A percentile compares a stretch with the other conserved stretches of the same genome.
These are phyloP conservation scores for Saccharomycopsis oosterbeekiorum DNA, from an alignment of 805 yeast genomes.

Conservation along the genomic window DNA sequence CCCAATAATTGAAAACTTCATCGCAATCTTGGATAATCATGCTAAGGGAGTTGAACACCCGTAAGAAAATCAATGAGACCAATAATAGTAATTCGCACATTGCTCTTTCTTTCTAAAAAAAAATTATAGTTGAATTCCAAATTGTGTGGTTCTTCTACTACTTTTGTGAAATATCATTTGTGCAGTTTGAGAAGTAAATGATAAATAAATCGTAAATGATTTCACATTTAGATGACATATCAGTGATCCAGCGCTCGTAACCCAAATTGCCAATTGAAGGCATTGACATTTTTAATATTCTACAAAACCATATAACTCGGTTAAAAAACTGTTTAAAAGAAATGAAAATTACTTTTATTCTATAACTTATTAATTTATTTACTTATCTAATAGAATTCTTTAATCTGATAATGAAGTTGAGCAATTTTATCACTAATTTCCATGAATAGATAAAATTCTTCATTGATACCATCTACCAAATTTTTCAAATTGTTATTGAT, in stretches of 20 bases:
- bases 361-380: neutral
- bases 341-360: neutral
- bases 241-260: neutral
- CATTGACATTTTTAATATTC: too few relatives aligned
- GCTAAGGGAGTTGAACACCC: slow-evolving; percentile 29
- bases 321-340: neutral
- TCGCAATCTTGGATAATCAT: slow-evolving; percentile 87
- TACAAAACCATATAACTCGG: too few relatives aligned
- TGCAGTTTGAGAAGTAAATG: too few relatives aligned
- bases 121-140: neutral
- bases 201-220: neutral
- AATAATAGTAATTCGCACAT: neutral
- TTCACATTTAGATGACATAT: neutral
- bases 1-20: slow-evolving; percentile 90
- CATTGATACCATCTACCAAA: slow-evolving; percentile 17
- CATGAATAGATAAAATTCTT: slow-evolving; percentile 18
- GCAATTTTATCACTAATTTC: slow-evolving; percentile 17
- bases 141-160: neutral
- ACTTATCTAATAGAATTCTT: slow-evolving; percentile 4
- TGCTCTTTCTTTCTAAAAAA: neutral
- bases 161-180: too few relatives aligned
- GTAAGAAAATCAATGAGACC: neutral
- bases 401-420: slow-evolving; percentile 16
- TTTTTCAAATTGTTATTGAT: slow-evolving; percentile 13
- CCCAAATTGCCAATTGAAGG: neutral